Base-by-base conservation (phyloP, 163 green algal genomes). In the Chloroidium sp. region DNA sequence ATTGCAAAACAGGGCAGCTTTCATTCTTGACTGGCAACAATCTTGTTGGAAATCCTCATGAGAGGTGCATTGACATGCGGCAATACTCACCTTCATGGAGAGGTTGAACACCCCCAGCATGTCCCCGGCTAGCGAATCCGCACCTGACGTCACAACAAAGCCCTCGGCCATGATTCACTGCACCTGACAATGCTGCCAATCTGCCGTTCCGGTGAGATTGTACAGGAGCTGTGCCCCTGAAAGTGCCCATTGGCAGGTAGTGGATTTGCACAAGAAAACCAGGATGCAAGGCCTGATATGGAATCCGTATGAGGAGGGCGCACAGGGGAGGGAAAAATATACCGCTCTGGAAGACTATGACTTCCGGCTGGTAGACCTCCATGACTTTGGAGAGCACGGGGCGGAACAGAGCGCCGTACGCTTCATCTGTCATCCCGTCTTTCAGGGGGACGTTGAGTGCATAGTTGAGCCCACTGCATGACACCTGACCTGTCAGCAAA, bases 21-120 rank as follows among this genome's bases (percentile, higher is more conserved):
- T 36, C 36, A 36, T 36, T 36, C 36, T 36, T 36, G 36, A 36
- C 36, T 36, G 36, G 36, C 36, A 36, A 36, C 36, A 36, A 36
- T 36, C 36, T 36, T 36, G 36, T 36, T 36, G 36, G 36, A 36
- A 36, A 36, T 36, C 36, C 36, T 36, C 67, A 72, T 6, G 67
- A 10, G 67, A 72, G 10, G 67, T 72, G 67, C 67, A 72, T n/a
- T n/a, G 67, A 6, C 67, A 72, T 72, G 67, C 67, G 10, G 67
- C 60, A 57, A 62, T n/a, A 59, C 78, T 75, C 77, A 83, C 86
- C 80, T 91, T 80, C 57, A 94, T 94, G 72, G 86, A 91, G 59
- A 98, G 90, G 88, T 97, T 98, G 88, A 98, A 98, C 61, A 88
- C 86, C 0, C 95, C 95, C 77, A 98, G 85, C 60, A 91, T 88